These are phyloP conservation scores for Neurospora sp. DNA, from an alignment of 495 filamentous ascomycete genomes.

Conservation along the genomic window DNA sequence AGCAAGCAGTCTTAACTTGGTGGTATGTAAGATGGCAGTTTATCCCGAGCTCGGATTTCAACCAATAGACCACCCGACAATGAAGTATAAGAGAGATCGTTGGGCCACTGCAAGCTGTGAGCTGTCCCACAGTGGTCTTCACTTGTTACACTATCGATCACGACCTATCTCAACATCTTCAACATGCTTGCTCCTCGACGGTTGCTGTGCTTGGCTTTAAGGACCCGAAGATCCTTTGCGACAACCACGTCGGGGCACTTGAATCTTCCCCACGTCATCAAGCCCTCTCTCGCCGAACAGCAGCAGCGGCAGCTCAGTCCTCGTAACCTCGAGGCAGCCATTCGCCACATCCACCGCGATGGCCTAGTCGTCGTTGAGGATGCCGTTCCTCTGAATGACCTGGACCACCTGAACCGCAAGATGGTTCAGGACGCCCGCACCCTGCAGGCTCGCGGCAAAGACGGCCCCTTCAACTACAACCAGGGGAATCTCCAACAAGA, in stretches of 20 bases:
- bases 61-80: neutral
- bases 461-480: conserved; percentile 43
- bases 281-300: conserved; percentile 13
- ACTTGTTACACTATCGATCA: conserved; percentile 9
- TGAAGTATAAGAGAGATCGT: neutral
- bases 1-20: neutral
- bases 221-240: neutral
- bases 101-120: neutral
- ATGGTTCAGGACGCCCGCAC: conserved; percentile 41
- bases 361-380: conserved; percentile 51
- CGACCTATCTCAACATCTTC: conserved; percentile 1
- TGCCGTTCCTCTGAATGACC: conserved; percentile 29
- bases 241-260: neutral
- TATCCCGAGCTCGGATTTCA: neutral
- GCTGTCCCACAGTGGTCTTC: neutral
- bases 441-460: conserved; percentile 32
- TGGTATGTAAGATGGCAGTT: neutral
- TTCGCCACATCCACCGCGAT: conserved; percentile 39
- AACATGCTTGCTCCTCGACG: conserved; percentile 8
- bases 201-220: neutral
- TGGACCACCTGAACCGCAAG: conserved; percentile 40
- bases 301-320: conserved; percentile 12
- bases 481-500: conserved; percentile 48
- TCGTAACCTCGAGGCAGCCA: conserved; percentile 41
- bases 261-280: conserved; percentile 1